Evolutionary conservation across 73 alveolate genomes (phyloP).

Genomic region (Effrenium voratum): DNA sequence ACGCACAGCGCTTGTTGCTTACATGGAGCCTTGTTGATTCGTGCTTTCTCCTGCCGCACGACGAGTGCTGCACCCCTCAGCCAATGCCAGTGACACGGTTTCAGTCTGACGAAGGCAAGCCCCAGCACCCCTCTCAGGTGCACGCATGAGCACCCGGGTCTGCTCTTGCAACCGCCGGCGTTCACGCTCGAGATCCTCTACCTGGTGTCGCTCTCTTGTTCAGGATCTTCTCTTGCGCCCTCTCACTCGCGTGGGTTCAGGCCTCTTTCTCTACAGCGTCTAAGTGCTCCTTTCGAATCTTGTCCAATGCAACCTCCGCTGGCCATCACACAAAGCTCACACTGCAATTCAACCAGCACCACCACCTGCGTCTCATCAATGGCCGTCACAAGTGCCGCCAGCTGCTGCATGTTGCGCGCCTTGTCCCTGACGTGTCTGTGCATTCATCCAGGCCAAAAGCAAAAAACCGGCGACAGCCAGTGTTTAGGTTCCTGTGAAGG

Average conservation of each 20-base stretch:
- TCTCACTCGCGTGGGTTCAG: too few relatives aligned
- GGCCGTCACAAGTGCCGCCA: conserved; percentile 43
- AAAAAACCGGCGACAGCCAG: too few relatives aligned
- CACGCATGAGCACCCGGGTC: conserved; percentile 78
- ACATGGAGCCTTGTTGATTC: conserved; percentile 64
- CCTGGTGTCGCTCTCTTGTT: too few relatives aligned
- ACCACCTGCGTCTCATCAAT: conserved; percentile 64
- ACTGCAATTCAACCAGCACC: neutral
- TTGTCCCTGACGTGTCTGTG: conserved; percentile 44
- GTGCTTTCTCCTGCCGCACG: conserved; percentile 84
- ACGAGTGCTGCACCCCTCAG: conserved; percentile 87
- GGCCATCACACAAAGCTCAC: neutral
- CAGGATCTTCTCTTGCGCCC: too few relatives aligned
- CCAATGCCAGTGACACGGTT: neutral
- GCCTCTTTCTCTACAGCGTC: conserved; percentile 76
- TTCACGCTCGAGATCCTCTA: conserved; percentile 48
- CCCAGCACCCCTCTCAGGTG: neutral
- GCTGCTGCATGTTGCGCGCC: conserved; percentile 50
- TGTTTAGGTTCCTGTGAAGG: too few relatives aligned
- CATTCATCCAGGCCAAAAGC: too few relatives aligned
- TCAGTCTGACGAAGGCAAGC: neutral
- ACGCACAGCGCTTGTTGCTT: neutral
- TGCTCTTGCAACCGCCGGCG: conserved; percentile 82
- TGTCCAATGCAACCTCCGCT: conserved; percentile 65
- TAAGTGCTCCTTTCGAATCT: conserved; percentile 60